phyloP scores from a whole-genome alignment of 371 early-diverging fungal genomes.

The Mucor plumbeus region DNA sequence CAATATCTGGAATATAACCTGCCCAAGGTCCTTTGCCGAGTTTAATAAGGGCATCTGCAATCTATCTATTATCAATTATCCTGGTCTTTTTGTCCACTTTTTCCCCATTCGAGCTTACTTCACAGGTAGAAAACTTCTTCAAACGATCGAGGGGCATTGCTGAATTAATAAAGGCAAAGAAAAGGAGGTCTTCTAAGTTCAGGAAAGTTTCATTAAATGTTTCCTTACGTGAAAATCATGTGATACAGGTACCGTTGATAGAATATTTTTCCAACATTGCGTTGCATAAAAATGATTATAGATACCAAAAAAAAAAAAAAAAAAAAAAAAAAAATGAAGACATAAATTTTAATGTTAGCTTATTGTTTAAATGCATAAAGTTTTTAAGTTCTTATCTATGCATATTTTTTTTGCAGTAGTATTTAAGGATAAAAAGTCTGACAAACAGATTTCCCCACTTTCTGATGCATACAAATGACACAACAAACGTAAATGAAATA shows the following conservation, averaged over 20 bases:
- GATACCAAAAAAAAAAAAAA: no score
- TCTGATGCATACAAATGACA: no score
- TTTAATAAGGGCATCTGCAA: conserved; percentile 77
- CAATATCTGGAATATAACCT: conserved; percentile 73
- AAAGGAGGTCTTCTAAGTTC: conserved; percentile 1
- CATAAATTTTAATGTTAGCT: no score
- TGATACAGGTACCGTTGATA: background rate
- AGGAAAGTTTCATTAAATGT: conserved; percentile 7
- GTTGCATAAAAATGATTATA: no score
- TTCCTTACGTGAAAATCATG: conserved; percentile 5
- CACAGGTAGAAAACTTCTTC: conserved; percentile 43
- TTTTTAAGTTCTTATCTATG: no score
- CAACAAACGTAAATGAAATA: no score
- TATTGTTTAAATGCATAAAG: no score
- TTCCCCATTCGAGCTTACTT: conserved; percentile 21
- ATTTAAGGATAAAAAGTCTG: no score
- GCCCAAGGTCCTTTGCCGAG: conserved; percentile 62
- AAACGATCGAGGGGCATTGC: conserved; percentile 7
- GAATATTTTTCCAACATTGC: no score
- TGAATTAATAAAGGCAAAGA: background rate
- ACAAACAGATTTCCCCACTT: no score
- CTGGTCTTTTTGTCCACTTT: background rate
- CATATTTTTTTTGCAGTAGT: no score
- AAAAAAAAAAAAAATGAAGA: no score
- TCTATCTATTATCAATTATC: conserved; percentile 32